These are phyloP conservation scores for Dendrocalamus latiflorus DNA, from an alignment of 202 grass and related monocot genomes.

Conservation along the genomic window DNA sequence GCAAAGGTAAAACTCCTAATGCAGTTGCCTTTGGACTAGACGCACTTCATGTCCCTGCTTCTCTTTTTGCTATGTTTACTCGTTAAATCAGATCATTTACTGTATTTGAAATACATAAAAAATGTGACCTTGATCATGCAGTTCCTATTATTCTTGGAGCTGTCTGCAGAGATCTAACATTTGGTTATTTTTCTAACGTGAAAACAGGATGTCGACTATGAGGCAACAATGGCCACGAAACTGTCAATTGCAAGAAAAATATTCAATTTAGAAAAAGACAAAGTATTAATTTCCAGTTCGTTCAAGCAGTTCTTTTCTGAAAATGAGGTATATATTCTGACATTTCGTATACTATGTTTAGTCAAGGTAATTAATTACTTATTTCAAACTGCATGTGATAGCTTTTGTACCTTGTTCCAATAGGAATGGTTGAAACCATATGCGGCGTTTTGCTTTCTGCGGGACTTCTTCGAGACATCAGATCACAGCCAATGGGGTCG, in stretches of 20 bases:
- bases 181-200: neutral
- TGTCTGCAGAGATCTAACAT: constrained; percentile 10
- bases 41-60: neutral
- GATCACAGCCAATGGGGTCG: constrained; percentile 95
- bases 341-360: constrained; percentile 17
- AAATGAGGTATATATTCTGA: constrained; percentile 63
- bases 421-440: constrained; percentile 99
- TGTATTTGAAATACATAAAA: neutral
- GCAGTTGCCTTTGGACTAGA: neutral
- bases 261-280: constrained; percentile 86
- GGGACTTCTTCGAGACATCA: constrained; percentile 97
- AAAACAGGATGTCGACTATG: constrained; percentile 95
- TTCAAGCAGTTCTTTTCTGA: constrained; percentile 93
- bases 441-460: constrained; percentile 94
- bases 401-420: constrained; percentile 16
- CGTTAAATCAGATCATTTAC: neutral
- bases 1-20: neutral
- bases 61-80: neutral
- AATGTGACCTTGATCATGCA: neutral
- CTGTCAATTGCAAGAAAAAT: constrained; percentile 83
- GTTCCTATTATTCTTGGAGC: neutral
- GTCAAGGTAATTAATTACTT: constrained; percentile 3
- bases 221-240: constrained; percentile 73
- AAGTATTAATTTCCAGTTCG: constrained; percentile 68
- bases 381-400: constrained; percentile 12